Base-by-base conservation (phyloP, 108 stramenopile species). In the Nannochloropsis gaditana region DNA sequence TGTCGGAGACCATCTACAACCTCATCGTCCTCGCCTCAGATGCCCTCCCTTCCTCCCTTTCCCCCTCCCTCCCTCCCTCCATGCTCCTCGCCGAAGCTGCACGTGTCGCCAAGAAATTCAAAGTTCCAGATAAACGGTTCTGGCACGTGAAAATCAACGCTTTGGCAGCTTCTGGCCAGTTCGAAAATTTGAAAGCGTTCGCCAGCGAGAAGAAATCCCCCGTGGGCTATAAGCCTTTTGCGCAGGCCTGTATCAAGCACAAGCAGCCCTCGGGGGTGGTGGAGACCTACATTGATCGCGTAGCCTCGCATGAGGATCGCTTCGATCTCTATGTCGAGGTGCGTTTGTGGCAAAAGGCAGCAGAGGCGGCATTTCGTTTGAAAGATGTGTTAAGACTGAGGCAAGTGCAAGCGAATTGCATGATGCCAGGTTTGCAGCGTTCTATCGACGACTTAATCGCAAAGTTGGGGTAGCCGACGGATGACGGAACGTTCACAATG, bases 221-320 rank as follows among this genome's bases (percentile, higher is more conserved):
- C 44, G 84, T 89, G 21, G 89, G 89, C 5, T 89, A 89, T 86
- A 86, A 45, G 88, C 89, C 89, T 19, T 89, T 89, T 82, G 89
- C 89, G 21, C 44, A 45, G 45, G 89, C 89, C 8, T 86, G 85
- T 83, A 84, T 89, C 83, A 19, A 86, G 89, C 82, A 86, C 45
- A 21, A 42, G 9, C 85, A 86, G 89, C 80, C 85, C 42, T 43
- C 21, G 1, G 45, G 79, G 11, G 89, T 86, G 43, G 50, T 85
- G 10, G 89, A 89, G 86, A 81, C 43, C 8, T 86, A 89, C 79
- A 84, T 84, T 21, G 85, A 82, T 2, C 15, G 85, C 44, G 44
- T 85, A 50, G 81, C 83, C 45, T n/a, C 44, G 83, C 43, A 43
- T 42, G 84, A 84, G 84, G 82, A 82, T 31, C 80, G 89, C 83